phyloP scores from a whole-genome alignment of 2,329 filamentous ascomycete species.

The Colletotrichum sp. region DNA sequence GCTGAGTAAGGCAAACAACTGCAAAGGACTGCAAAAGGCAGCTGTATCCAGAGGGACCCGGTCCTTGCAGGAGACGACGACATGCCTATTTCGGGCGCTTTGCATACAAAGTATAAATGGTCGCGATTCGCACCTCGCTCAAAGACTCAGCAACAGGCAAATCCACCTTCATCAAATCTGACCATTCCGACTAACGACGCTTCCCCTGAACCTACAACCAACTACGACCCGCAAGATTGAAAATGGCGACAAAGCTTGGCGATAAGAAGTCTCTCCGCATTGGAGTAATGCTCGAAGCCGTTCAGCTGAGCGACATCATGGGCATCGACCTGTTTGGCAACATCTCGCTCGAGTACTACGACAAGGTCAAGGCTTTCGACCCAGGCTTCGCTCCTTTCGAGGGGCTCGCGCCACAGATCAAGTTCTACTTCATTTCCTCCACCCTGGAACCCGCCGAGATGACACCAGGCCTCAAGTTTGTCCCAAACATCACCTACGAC shows the following conservation, averaged over 20 bases:
- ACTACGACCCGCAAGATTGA: neutral
- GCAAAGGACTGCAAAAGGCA: neutral
- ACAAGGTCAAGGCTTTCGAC: constrained; percentile 24
- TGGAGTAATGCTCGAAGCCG: constrained; percentile 41
- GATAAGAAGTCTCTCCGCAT: constrained; percentile 34
- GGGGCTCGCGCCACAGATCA: constrained; percentile 31
- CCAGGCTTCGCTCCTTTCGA: constrained; percentile 24
- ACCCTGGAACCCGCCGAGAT: constrained; percentile 33
- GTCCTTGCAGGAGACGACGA: neutral
- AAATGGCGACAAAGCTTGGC: neutral
- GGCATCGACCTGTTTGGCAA: constrained; percentile 44
- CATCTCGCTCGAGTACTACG: constrained; percentile 30
- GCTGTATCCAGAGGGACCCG: neutral
- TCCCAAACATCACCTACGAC: constrained; percentile 43
- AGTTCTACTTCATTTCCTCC: constrained; percentile 42
- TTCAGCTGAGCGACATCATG: constrained; percentile 43
- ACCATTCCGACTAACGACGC: neutral
- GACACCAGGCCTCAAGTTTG: constrained; percentile 34
- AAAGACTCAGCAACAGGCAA: neutral
- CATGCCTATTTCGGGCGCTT: neutral
- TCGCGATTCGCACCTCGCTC: neutral
- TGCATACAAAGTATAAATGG: neutral
- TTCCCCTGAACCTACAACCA: neutral
- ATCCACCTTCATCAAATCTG: neutral
- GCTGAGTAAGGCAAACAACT: neutral